These are phyloP conservation scores for Pisolithus marmoratus DNA, from an alignment of 768 basidiomycete species.

Conservation along the genomic window DNA sequence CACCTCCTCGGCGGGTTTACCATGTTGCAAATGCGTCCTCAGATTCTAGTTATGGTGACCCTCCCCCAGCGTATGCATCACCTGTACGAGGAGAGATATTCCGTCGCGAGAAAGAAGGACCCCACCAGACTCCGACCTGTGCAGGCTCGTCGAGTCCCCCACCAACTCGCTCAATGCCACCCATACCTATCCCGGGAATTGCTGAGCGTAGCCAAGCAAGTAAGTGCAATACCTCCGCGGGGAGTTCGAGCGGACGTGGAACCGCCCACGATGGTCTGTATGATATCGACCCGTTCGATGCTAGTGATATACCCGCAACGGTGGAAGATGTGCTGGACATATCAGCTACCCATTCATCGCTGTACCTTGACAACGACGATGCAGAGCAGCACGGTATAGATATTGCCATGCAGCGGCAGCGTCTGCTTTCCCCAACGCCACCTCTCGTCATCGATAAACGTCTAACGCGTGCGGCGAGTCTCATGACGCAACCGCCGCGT, in stretches of 20 bases:
- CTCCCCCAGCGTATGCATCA: constrained; percentile 44
- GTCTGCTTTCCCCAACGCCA: constrained; percentile 18
- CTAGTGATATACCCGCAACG: constrained; percentile 15
- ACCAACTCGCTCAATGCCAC: constrained; percentile 15
- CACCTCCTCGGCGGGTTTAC: constrained; percentile 36
- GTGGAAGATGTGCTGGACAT: constrained; percentile 26
- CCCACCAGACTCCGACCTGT: background rate
- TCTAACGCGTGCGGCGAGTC: constrained; percentile 4
- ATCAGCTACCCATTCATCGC: constrained; percentile 11
- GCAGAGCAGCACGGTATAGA: constrained; percentile 7
- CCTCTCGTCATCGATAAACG: constrained; percentile 29
- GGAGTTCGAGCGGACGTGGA: constrained; percentile 1
- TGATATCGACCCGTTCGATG: background rate
- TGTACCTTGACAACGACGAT: constrained; percentile 9
- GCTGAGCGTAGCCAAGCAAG: constrained; percentile 6
- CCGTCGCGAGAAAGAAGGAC: constrained; percentile 16
- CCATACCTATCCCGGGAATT: constrained; percentile 4
- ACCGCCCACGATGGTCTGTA: background rate
- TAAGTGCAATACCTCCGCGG: background rate
- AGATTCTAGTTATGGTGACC: constrained; percentile 26
- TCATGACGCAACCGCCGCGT: constrained; percentile 40
- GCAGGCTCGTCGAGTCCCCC: background rate
- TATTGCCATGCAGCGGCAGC: constrained; percentile 1
- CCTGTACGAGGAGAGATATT: constrained; percentile 6
- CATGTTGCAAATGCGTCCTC: constrained; percentile 38